phyloP scores from a whole-genome alignment of 345 rosid genomes.

The Murraya koenigii region DNA sequence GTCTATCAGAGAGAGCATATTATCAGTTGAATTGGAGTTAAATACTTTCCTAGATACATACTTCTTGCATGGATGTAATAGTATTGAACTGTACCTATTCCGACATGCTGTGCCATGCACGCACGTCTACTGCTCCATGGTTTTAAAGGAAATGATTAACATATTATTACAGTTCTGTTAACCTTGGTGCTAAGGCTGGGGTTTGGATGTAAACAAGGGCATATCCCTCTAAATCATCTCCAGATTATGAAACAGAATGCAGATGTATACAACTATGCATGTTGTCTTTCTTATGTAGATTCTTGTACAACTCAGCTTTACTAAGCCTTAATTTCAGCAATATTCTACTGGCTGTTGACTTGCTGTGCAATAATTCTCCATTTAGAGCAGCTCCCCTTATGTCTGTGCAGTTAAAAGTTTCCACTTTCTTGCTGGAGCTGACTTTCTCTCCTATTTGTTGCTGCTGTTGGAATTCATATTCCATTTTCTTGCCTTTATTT shows the following conservation, averaged over 20 bases:
- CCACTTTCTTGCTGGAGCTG: neutral
- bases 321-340: neutral
- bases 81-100: neutral
- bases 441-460: neutral
- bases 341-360: neutral
- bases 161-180: neutral
- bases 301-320: neutral
- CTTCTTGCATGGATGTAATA: neutral
- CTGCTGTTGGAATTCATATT: neutral
- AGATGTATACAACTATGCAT: conserved; percentile 6
- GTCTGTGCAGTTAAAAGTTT: neutral
- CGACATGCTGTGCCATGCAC: neutral
- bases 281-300: neutral
- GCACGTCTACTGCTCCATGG: neutral
- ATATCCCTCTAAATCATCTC: neutral
- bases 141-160: neutral
- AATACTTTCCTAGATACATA: neutral
- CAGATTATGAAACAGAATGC: neutral
- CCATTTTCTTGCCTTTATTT: neutral
- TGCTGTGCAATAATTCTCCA: neutral
- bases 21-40: neutral
- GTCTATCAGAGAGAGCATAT: neutral
- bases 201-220: neutral
- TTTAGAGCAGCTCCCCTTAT: neutral
- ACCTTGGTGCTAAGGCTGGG: neutral